Conservation (phyloP, 495 filamentous ascomycete species). For the Aspergillus funiculosus region DNA sequence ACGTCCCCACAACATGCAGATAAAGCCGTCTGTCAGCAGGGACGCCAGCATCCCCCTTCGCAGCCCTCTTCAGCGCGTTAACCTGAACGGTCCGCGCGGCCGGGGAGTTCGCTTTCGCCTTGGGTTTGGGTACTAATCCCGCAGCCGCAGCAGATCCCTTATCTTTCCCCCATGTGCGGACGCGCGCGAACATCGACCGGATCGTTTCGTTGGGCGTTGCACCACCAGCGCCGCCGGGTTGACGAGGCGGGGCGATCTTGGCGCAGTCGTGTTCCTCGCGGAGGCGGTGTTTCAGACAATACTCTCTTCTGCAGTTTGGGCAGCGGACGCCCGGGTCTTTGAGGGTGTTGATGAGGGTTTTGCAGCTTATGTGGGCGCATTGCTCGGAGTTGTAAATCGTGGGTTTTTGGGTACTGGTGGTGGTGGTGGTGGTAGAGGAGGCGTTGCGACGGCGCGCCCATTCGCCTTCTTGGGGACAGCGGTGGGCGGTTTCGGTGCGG, state of each 20-base stretch:
- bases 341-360: constrained; percentile 76
- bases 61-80: constrained; percentile 71
- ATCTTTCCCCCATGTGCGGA: constrained; percentile 63
- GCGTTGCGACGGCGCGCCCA: constrained; percentile 67
- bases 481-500: constrained; percentile 78
- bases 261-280: constrained; percentile 83
- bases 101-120: constrained; percentile 54
- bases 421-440: constrained; percentile 16
- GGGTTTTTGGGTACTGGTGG: constrained; percentile 40
- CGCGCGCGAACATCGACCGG: constrained; percentile 55
- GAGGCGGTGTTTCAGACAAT: constrained; percentile 89
- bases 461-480: constrained; percentile 73
- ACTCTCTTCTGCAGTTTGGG: constrained; percentile 68
- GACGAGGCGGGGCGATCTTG: constrained; percentile 57
- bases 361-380: constrained; percentile 72
- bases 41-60: constrained; percentile 81
- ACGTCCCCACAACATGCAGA: constrained; percentile 67
- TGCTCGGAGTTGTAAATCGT: constrained; percentile 58
- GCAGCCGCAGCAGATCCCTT: constrained; percentile 42
- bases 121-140: constrained; percentile 35
- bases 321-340: constrained; percentile 77
- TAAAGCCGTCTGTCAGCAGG: constrained; percentile 77
- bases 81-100: constrained; percentile 57
- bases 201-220: constrained; percentile 39
- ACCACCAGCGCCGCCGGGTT: neutral